Evolutionary conservation across 202 grass and related monocot genomes (phyloP), one percentile per base, ranked within the genome.

Genomic region (Hordeum pubiflorum): DNA sequence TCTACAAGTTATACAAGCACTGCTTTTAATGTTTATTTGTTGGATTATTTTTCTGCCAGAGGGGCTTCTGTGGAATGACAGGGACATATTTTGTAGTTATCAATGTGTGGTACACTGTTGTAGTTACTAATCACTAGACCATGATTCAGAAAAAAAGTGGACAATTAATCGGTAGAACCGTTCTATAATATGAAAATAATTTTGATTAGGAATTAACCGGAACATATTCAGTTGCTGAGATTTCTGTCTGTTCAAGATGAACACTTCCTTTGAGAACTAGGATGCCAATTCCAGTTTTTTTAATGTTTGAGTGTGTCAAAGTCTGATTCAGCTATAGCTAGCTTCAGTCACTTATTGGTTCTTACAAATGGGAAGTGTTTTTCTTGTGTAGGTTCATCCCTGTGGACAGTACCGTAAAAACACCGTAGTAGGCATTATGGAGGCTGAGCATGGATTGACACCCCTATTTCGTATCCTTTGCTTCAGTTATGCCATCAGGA

Each of bases 381-480:
- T 63, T 54, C 37, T 69, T 86, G 39, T 79, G 66, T 81, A 98
- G 92, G 95, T 98, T 68, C 95, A 98, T 93, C 88, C 95, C 54
- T 94, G 90, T 86, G 95, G 92, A 48, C 92, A 98, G 57, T 94
- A 98, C 70, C 92, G 92, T 17, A 98, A 94, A 69, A 98, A 98
- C 64, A 98, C 95, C 7, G 84, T 98, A 63, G 63, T 98, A 6
- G 95, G 95, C 70, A 98, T 98, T 91, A 80, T 98, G 57, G 84
- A 98, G 72, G 92, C 92, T 63, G 92, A 98, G 81, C 82, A 98
- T 89, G 88, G 82, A 69, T 83, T 93, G 79, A 48, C 86, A 60
- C 84, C 92, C 20, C 61, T 94, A 13, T 91, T 94, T 80, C 90
- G 92, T 98, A 98, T 93, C 95, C 95, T 89, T 79, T 82, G 2